Percentiles rank a stretch among this genome's conserved stretches.
Conservation (phyloP, 169 alveolate species). For the Eimeria sp. region DNA sequence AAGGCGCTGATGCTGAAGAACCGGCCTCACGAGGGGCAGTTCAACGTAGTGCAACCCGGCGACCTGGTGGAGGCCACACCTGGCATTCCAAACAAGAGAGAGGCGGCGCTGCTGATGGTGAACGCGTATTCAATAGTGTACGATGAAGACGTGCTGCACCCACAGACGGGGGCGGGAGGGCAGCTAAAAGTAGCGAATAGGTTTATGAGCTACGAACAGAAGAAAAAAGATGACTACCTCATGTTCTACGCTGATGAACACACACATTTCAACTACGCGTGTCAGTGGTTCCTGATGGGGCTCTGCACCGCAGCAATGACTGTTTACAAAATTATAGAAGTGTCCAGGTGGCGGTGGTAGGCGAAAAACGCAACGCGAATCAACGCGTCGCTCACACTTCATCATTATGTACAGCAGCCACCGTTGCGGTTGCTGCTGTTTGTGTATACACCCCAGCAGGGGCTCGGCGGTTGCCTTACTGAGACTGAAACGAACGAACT, state of each 20-base stretch:
- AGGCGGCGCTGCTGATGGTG: slow-evolving; percentile 82
- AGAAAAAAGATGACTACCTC: slow-evolving; percentile 89
- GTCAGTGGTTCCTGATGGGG: slow-evolving; percentile 92
- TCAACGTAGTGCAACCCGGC: slow-evolving; percentile 87
- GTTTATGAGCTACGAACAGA: slow-evolving; percentile 86
- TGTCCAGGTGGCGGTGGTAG: slow-evolving; percentile 81
- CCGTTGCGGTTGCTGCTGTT: not conserved
- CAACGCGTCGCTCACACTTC: not conserved
- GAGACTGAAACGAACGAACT: not conserved
- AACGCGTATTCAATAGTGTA: slow-evolving; percentile 90
- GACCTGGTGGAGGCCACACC: slow-evolving; percentile 86
- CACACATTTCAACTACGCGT: slow-evolving; percentile 94
- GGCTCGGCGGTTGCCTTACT: not conserved
- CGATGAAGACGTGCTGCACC: slow-evolving; percentile 87
- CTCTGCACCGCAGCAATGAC: slow-evolving; percentile 85
- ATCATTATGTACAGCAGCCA: not conserved
- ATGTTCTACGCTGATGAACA: slow-evolving; percentile 94
- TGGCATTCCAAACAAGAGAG: slow-evolving; percentile 81
- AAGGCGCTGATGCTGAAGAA: slow-evolving; percentile 44
- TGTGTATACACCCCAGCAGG: not conserved
- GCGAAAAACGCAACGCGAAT: not conserved
- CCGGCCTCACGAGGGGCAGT: slow-evolving; percentile 81
- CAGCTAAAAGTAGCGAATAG: slow-evolving; percentile 81
- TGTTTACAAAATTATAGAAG: slow-evolving; percentile 84
- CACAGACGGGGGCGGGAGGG: slow-evolving; percentile 16